Base-by-base conservation (phyloP, 306 rosid species). In the Delonix regia region DNA sequence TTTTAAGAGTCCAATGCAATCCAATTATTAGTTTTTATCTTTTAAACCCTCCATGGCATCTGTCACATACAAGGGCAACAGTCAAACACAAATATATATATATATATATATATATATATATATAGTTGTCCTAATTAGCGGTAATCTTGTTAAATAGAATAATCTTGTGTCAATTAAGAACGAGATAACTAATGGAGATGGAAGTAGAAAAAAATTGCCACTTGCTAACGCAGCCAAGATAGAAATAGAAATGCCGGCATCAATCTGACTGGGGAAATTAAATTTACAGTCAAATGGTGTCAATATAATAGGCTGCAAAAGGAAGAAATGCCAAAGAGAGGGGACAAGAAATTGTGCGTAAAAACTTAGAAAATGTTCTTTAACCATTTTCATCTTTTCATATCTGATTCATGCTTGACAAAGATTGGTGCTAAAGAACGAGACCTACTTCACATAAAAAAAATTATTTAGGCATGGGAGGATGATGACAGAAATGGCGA, bases 331-430 rank as follows among this genome's bases (percentile, higher is more conserved):
- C 33, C 19, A 65, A 16, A 28, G 44, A 62, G 36, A n/a, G 21
- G 24, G 70, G 80, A 72, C 49, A 72, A 66, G 49, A 82, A 77
- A 72, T 47, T 66, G 7, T 42, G 56, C 59, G 70, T 2, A 5
- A 38, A 15, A 33, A 76, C 2, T n/a, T n/a, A 24, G 3, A 11
- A 57, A 55, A 44, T 14, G 59, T 5, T 44, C 19, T 39, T 78
- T 78, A 80, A 65, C 71, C 53, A 38, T 49, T 48, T 61, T 83
- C 71, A 73, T 51, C 6, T 44, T 72, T 79, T 53, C 59, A 53
- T 15, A 25, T 56, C 44, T 28, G 48, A 70, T 22, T 69, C 57
- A 67, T 41, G 77, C 39, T 57, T 68, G 71, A 59, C 6, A 16
- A 72, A 41, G 80, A 59, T 34, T 34, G 30, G 36, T n/a, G 18